Conservation (phyloP, 1,139 yeast species). For the Pichia sp. region DNA sequence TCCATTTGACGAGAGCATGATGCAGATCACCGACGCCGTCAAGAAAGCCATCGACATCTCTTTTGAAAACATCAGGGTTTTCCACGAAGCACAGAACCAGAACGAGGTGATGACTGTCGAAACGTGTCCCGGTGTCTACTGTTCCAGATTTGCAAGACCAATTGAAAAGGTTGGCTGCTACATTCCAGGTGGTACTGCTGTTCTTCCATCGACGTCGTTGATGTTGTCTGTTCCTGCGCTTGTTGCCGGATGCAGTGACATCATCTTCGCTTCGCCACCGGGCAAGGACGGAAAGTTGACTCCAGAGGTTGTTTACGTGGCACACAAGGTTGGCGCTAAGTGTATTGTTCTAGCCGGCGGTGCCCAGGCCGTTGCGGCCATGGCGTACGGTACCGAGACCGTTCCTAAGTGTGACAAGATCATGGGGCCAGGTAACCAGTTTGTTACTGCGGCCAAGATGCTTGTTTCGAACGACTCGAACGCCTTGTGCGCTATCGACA, state of each 20-base stretch:
- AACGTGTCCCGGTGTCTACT: conserved; percentile 87
- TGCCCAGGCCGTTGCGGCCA: conserved; percentile 97
- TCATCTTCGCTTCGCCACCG: conserved; percentile 95
- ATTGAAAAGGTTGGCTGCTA: conserved; percentile 92
- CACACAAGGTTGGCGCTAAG: conserved; percentile 89
- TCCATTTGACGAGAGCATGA: conserved; percentile 76
- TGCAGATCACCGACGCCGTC: conserved; percentile 73
- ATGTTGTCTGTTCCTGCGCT: conserved; percentile 99
- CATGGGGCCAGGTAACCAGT: conserved; percentile 98
- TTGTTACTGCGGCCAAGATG: conserved; percentile 99
- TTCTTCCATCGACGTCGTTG: conserved; percentile 93
- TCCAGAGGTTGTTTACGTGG: conserved; percentile 97
- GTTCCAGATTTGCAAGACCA: conserved; percentile 93
- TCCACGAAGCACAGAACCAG: conserved; percentile 88
- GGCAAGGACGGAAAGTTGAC: conserved; percentile 87
- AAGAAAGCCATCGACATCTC: conserved; percentile 85
- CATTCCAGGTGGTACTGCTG: conserved; percentile 99
- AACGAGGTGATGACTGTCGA: conserved; percentile 76
- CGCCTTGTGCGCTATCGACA: conserved; percentile 92
- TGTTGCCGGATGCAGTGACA: conserved; percentile 95
- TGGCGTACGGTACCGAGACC: conserved; percentile 95
- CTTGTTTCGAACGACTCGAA: conserved; percentile 91
- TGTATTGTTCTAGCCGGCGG: conserved; percentile 95
- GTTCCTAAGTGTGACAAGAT: conserved; percentile 94
- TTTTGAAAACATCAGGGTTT: conserved; percentile 79